phyloP scores from a whole-genome alignment of 192 early-diverging fungal species.

The Podila clonocystis region DNA sequence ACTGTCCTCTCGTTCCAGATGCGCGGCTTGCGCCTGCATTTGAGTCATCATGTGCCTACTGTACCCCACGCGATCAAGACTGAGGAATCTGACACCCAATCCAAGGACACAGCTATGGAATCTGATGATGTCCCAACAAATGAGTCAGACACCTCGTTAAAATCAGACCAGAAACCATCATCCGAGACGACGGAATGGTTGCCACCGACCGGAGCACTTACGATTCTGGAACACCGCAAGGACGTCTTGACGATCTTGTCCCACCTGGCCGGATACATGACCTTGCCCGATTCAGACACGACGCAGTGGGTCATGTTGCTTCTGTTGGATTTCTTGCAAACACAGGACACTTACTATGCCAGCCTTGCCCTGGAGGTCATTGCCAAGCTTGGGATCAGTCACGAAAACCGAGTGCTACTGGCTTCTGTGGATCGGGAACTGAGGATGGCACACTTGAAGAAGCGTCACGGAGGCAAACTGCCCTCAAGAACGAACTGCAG shows the following conservation, averaged over 20 bases:
- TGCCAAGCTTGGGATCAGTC: conserved; percentile 66
- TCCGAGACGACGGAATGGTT: conserved; percentile 7
- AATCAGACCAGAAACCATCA: background rate
- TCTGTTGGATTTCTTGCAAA: conserved; percentile 65
- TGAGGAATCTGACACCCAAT: background rate
- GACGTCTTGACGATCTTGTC: conserved; percentile 71
- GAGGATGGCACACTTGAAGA: conserved; percentile 14
- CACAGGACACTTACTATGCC: conserved; percentile 66
- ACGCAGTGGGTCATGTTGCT: conserved; percentile 55
- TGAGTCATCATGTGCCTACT: background rate
- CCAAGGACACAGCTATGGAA: background rate
- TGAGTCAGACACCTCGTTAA: background rate
- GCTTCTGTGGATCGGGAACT: conserved; percentile 34
- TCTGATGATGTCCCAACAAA: background rate
- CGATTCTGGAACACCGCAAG: conserved; percentile 71
- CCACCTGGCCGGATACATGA: conserved; percentile 64
- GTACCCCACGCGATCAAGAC: background rate
- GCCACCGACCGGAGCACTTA: conserved; percentile 33
- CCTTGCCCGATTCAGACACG: conserved; percentile 47
- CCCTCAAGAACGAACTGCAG: background rate
- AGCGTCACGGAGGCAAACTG: conserved; percentile 8
- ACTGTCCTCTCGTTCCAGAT: conserved; percentile 38
- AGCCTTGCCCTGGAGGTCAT: conserved; percentile 70
- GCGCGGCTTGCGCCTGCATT: conserved; percentile 8
- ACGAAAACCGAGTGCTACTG: conserved; percentile 64